These are phyloP conservation scores for Geranium incanum DNA, from an alignment of 441 rosid species.

Conservation along the genomic window DNA sequence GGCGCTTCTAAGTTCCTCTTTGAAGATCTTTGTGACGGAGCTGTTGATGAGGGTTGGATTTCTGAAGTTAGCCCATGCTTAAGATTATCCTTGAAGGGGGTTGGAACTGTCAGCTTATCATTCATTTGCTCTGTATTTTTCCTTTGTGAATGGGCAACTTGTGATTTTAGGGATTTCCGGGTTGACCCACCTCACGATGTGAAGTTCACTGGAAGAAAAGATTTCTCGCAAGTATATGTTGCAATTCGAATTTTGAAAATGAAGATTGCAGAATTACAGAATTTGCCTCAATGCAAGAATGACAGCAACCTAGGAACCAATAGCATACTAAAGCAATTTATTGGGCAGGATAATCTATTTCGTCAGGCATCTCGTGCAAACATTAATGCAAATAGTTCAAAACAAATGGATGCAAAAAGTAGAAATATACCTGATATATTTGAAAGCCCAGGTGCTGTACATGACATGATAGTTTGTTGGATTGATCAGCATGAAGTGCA, in stretches of 20 bases:
- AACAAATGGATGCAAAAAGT: conserved; percentile 22
- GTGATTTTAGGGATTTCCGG: conserved; percentile 87
- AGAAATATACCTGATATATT: conserved; percentile 42
- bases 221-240: conserved; percentile 72
- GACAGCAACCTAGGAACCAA: conserved; percentile 33
- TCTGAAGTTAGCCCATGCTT: conserved; percentile 79
- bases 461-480: conserved; percentile 95
- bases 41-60: conserved; percentile 77
- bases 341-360: conserved; percentile 27
- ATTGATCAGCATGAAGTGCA: conserved; percentile 92
- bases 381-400: conserved; percentile 26
- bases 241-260: conserved; percentile 74
- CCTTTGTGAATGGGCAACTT: conserved; percentile 98
- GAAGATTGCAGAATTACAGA: conserved; percentile 55
- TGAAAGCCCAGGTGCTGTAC: conserved; percentile 90
- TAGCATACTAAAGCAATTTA: conserved; percentile 30
- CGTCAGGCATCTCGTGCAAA: conserved; percentile 32
- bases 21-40: conserved; percentile 71
- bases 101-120: conserved; percentile 58
- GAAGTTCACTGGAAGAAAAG: conserved; percentile 79
- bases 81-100: conserved; percentile 81
- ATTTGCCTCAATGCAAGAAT: conserved; percentile 31
- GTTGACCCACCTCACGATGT: conserved; percentile 48
- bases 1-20: conserved; percentile 67
- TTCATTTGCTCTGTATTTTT: conserved; percentile 73